Conservation (phyloP, 495 filamentous ascomycete species). For the Tuber brumale region DNA sequence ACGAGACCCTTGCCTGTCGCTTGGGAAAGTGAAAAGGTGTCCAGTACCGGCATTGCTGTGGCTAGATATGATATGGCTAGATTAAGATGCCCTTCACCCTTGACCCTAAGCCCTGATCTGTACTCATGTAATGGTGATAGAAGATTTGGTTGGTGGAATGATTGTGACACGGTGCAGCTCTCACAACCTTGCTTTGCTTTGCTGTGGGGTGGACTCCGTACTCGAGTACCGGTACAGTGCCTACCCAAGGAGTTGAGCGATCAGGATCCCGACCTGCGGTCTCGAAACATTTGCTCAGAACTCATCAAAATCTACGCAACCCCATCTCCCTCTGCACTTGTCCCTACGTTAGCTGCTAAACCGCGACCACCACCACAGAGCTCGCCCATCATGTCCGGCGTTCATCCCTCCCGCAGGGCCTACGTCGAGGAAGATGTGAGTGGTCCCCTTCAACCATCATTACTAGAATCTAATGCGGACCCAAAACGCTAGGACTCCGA, state of each 20-base stretch:
- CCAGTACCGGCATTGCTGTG: background rate
- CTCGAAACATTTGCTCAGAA: conserved; percentile 46
- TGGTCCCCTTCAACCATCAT: conserved; percentile 14
- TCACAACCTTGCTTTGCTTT: background rate
- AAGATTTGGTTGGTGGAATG: background rate
- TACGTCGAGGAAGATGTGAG: conserved; percentile 90
- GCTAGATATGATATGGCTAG: background rate
- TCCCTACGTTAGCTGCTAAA: background rate
- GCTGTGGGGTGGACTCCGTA: background rate
- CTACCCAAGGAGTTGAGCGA: background rate
- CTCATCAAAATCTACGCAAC: conserved; percentile 2
- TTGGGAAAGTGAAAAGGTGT: background rate
- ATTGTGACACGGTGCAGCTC: background rate
- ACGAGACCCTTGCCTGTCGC: background rate
- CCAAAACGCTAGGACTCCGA: conserved; percentile 47
- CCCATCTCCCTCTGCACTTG: background rate
- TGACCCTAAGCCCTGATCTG: background rate
- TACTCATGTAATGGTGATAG: background rate
- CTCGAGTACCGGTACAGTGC: too few relatives aligned
- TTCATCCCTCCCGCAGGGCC: conserved; percentile 90
- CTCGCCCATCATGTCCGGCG: conserved; percentile 30
- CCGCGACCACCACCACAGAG: background rate
- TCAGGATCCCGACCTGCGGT: conserved; percentile 36
- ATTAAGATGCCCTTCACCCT: background rate
- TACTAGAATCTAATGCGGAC: conserved; percentile 31